Evolutionary conservation across 2,329 filamentous ascomycete genomes (phyloP).

Genomic region (Ophiostoma triangulosporum): DNA sequence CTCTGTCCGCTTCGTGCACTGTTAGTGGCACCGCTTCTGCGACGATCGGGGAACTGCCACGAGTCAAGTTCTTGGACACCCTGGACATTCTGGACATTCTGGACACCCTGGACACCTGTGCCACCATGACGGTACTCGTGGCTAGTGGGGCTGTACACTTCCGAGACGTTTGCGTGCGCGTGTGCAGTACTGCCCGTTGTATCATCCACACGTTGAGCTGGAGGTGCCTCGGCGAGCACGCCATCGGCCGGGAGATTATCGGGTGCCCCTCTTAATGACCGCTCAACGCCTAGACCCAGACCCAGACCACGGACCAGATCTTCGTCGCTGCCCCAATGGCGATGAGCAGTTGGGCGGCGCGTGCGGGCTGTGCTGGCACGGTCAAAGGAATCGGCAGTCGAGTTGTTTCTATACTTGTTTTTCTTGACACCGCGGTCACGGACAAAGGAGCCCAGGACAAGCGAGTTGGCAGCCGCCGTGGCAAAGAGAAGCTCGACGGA

Average conservation of each 20-base stretch:
- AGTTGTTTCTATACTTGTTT: constrained; percentile 59
- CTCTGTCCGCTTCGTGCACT: constrained; percentile 19
- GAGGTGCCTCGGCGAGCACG: background rate
- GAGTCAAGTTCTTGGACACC: constrained; percentile 26
- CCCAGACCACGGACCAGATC: constrained; percentile 75
- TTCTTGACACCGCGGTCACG: constrained; percentile 86
- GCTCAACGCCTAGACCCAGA: constrained; percentile 44
- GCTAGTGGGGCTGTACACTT: background rate
- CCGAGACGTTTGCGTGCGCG: background rate
- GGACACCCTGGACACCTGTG: no score
- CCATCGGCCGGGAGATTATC: constrained; percentile 14
- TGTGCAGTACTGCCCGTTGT: background rate
- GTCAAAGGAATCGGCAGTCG: constrained; percentile 50
- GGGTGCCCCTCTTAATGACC: constrained; percentile 26
- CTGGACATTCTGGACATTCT: no score
- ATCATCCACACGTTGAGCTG: background rate
- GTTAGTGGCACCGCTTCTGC: constrained; percentile 18
- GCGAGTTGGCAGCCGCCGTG: constrained; percentile 70
- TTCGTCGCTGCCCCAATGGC: constrained; percentile 79
- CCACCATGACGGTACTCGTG: background rate
- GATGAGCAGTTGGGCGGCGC: constrained; percentile 38
- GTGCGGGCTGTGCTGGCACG: constrained; percentile 24
- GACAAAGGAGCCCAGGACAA: constrained; percentile 86
- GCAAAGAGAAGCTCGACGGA: constrained; percentile 86
- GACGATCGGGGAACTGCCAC: constrained; percentile 35